A percentile compares a stretch with the other conserved stretches of the same genome.
phyloP scores from a whole-genome alignment of 805 yeast genomes.

The Saturnispora serradocipensis region DNA sequence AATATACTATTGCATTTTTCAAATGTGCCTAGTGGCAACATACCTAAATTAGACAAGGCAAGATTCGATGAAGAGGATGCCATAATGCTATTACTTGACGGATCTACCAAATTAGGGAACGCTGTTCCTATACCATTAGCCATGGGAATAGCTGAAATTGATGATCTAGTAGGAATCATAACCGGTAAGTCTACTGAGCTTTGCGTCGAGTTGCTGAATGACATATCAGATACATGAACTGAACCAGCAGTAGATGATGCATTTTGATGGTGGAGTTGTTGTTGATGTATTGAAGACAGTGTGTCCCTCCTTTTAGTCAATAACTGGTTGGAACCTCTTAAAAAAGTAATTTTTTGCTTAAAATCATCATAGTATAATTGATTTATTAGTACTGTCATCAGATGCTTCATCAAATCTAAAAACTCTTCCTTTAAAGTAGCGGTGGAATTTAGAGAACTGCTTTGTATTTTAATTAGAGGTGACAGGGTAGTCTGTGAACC shows the following conservation, averaged over 20 bases:
- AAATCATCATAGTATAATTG: slow-evolving; percentile 22
- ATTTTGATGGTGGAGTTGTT: not conserved
- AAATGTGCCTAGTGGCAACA: slow-evolving; percentile 12
- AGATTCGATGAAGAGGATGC: not conserved
- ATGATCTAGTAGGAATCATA: slow-evolving; percentile 6
- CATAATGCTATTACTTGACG: not conserved
- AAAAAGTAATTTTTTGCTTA: slow-evolving; percentile 25
- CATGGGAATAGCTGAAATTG: not conserved
- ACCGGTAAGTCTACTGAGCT: slow-evolving; percentile 10
- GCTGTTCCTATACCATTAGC: slow-evolving; percentile 1
- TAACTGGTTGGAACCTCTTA: slow-evolving; percentile 23
- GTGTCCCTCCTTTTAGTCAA: slow-evolving; percentile 15
- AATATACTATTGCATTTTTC: slow-evolving; percentile 11
- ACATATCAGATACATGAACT: slow-evolving; percentile 2
- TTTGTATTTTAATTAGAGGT: slow-evolving; percentile 10
- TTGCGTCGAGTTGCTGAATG: not conserved
- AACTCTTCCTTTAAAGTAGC: slow-evolving; percentile 36
- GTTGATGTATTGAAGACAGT: not conserved
- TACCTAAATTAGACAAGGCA: slow-evolving; percentile 3
- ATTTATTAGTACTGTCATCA: slow-evolving; percentile 27
- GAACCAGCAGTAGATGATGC: slow-evolving; percentile 1
- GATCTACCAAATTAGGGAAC: slow-evolving; percentile 3
- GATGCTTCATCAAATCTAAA: slow-evolving; percentile 34
- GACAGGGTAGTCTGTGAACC: slow-evolving; percentile 11
- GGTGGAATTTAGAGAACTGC: slow-evolving; percentile 15